These are phyloP conservation scores for Cyanidiococcus yangmingshanensis DNA, from an alignment of 23 red algal species.

Conservation along the genomic window DNA sequence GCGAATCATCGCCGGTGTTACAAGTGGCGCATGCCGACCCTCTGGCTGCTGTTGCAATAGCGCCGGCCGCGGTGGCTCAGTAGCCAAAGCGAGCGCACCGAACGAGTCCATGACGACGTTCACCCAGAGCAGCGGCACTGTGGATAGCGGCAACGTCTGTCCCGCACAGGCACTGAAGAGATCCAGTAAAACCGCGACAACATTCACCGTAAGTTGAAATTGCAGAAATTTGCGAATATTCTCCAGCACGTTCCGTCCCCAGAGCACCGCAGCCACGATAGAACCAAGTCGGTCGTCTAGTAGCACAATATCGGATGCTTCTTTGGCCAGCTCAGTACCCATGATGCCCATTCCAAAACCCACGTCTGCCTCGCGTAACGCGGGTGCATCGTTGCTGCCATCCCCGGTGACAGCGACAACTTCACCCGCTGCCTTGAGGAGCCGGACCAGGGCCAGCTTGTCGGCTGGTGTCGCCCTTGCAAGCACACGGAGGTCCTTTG, in stretches of 20 bases:
- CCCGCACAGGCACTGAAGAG: slow-evolving; percentile 79
- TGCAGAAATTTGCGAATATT: slow-evolving; percentile 83
- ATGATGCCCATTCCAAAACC: slow-evolving; percentile 76
- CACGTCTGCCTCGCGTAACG: slow-evolving; percentile 74
- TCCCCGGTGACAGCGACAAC: slow-evolving; percentile 88
- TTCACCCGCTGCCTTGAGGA: slow-evolving; percentile 52
- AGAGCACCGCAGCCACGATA: slow-evolving; percentile 84
- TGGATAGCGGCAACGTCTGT: slow-evolving; percentile 41
- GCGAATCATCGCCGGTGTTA: slow-evolving; percentile 77
- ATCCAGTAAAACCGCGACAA: slow-evolving; percentile 76
- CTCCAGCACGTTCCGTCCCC: slow-evolving; percentile 75
- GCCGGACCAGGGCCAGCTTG: slow-evolving; percentile 60
- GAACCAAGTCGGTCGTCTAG: slow-evolving; percentile 77
- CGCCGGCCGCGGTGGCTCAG: slow-evolving; percentile 59
- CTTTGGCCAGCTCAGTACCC: slow-evolving; percentile 89
- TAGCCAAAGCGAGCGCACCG: slow-evolving; percentile 88
- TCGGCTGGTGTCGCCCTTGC: slow-evolving; percentile 77
- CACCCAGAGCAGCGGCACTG: slow-evolving; percentile 88
- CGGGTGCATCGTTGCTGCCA: slow-evolving; percentile 80
- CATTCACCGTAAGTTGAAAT: slow-evolving; percentile 87
- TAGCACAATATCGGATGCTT: slow-evolving; percentile 82
- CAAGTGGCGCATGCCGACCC: slow-evolving; percentile 63
- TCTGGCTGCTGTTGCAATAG: slow-evolving; percentile 62
- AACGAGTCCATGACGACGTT: slow-evolving; percentile 97
- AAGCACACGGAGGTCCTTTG: slow-evolving; percentile 51